Conservation (phyloP, 2,329 filamentous ascomycete genomes). For the Ophiostoma montium region DNA sequence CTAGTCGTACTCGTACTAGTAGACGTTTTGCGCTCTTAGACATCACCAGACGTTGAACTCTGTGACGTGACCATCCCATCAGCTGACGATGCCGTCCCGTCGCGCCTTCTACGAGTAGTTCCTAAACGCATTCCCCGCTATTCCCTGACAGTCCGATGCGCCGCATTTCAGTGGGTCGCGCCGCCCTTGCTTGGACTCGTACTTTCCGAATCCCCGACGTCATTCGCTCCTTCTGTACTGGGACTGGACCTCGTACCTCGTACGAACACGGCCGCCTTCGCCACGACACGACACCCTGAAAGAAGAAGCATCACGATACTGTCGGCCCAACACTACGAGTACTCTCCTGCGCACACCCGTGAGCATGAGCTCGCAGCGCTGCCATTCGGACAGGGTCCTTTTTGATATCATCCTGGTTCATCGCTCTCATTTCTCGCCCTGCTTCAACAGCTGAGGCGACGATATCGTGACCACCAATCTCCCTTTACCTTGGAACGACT, state of each 20-base stretch:
- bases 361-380: neutral
- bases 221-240: neutral
- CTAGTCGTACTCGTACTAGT: no score
- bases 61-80: neutral
- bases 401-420: neutral
- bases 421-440: neutral
- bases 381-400: neutral
- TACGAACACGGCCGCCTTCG: no score
- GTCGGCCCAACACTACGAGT: no score
- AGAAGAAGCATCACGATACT: no score
- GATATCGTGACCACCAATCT: no score
- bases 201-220: conserved; percentile 1
- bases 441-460: neutral
- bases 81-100: neutral
- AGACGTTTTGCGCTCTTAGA: no score
- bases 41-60: no score
- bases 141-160: neutral
- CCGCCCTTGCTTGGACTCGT: neutral
- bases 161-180: neutral
- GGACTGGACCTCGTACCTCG: no score
- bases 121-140: neutral
- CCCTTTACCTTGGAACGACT: neutral
- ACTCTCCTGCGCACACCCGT: no score
- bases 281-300: no score
- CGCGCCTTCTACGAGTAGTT: neutral